Percentiles rank a stretch among this genome's conserved stretches.
These are phyloP conservation scores for Vitis rupestris DNA, from an alignment of 164 flowering plant species.

Conservation along the genomic window DNA sequence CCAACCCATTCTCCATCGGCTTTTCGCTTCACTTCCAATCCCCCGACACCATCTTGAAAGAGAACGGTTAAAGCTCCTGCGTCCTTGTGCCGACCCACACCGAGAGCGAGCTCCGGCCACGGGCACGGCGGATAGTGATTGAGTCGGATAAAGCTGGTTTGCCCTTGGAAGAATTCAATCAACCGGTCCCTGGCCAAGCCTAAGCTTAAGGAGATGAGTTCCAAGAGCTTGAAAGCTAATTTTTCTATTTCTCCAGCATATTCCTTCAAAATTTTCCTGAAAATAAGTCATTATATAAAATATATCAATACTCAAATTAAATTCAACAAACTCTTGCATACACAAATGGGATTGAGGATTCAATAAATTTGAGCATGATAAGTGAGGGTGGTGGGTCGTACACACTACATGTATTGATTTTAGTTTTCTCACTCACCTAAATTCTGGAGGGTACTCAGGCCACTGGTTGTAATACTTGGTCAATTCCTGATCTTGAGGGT, in stretches of 20 bases:
- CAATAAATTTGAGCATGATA: too few relatives aligned
- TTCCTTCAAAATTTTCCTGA: constrained; percentile 32
- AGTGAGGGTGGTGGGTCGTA: background rate
- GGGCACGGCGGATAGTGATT: constrained; percentile 66
- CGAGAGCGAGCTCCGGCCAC: constrained; percentile 39
- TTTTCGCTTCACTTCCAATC: constrained; percentile 48
- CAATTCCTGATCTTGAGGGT: constrained; percentile 22
- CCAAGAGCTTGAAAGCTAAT: constrained; percentile 34
- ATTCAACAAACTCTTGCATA: too few relatives aligned
- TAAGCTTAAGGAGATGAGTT: constrained; percentile 36
- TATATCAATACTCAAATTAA: too few relatives aligned
- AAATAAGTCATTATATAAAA: too few relatives aligned
- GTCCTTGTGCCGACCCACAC: constrained; percentile 54
- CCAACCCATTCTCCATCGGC: constrained; percentile 49
- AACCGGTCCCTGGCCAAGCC: constrained; percentile 31
- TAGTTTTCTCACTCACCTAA: constrained; percentile 18
- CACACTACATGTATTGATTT: too few relatives aligned
- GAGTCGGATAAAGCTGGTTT: constrained; percentile 43
- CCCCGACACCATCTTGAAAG: constrained; percentile 50
- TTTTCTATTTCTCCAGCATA: constrained; percentile 37
- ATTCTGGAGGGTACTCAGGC: constrained; percentile 49
- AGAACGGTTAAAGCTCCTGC: constrained; percentile 44
- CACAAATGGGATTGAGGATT: too few relatives aligned
- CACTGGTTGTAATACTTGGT: constrained; percentile 44
- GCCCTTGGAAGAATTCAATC: constrained; percentile 35